Conservation (phyloP, 257 asterid genomes). For the Solanum tarapatanum region DNA sequence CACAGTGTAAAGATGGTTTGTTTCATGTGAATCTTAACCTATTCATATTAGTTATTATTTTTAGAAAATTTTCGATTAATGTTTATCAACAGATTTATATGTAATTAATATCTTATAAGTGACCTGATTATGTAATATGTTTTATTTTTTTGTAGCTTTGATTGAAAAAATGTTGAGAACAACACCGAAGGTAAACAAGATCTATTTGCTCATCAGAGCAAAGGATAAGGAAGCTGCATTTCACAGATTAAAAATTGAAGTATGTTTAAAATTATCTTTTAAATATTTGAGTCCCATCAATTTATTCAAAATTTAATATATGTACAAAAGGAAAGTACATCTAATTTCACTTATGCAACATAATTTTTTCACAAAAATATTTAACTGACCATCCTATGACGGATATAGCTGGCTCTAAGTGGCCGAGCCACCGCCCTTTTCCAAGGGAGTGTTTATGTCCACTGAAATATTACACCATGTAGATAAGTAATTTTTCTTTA, state of each 20-base stretch:
- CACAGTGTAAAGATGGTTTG: too few species aligned
- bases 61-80: too few species aligned
- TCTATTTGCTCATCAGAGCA: neutral
- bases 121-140: too few species aligned
- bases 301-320: neutral
- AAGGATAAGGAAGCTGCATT: neutral
- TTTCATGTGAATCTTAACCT: too few species aligned
- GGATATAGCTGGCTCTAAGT: neutral
- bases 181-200: conserved; percentile 8
- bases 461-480: too few species aligned
- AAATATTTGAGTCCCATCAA: neutral
- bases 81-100: too few species aligned
- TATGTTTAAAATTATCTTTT: neutral
- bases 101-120: too few species aligned
- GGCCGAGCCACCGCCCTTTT: neutral
- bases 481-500: too few species aligned
- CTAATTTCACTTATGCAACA: too few species aligned
- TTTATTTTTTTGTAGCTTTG: conserved; percentile 5
- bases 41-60: too few species aligned
- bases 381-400: neutral
- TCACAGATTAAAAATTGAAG: neutral
- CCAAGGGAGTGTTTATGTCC: neutral
- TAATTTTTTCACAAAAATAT: too few species aligned
- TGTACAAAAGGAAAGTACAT: too few species aligned
- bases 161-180: conserved; percentile 42